Percentiles rank a stretch among this genome's conserved stretches.
phyloP scores from a whole-genome alignment of 2,329 filamentous ascomycete species.

The Hymenoscyphus fraxineus region DNA sequence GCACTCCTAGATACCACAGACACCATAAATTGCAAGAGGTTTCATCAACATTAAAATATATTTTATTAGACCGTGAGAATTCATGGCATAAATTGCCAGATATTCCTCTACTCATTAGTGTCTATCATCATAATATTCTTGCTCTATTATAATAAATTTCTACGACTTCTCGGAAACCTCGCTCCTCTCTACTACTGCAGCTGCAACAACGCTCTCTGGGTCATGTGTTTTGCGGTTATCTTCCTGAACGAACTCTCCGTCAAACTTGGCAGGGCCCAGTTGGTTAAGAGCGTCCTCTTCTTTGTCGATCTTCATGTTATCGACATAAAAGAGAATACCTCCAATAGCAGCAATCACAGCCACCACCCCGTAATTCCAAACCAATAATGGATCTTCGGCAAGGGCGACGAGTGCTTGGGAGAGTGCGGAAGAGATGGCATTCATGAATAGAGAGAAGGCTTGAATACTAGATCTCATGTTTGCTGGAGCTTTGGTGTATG shows the following conservation, averaged over 20 bases:
- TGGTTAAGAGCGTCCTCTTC: conserved; percentile 25
- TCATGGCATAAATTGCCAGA: not conserved
- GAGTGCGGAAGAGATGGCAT: conserved; percentile 51
- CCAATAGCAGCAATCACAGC: conserved; percentile 19
- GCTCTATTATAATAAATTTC: not conserved
- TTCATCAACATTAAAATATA: not conserved
- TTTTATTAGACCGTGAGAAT: not conserved
- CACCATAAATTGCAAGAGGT: not conserved
- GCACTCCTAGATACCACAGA: no score
- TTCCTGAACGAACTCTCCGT: not conserved
- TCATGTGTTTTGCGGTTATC: not conserved
- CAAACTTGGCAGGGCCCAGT: conserved; percentile 12
- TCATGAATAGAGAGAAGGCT: conserved; percentile 54
- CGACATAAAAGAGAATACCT: conserved; percentile 20
- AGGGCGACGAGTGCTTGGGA: conserved; percentile 42
- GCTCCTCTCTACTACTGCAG: not conserved
- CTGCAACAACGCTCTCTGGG: not conserved
- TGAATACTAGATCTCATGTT: conserved; percentile 63
- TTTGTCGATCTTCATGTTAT: conserved; percentile 21
- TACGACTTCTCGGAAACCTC: not conserved
- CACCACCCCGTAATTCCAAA: conserved; percentile 36
- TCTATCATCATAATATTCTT: not conserved
- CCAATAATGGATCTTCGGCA: conserved; percentile 41
- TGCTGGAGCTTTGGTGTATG: conserved; percentile 68
- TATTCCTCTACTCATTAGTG: not conserved